phyloP scores from a whole-genome alignment of 148 eudicot genomes.

The Chenopodium quinoa region DNA sequence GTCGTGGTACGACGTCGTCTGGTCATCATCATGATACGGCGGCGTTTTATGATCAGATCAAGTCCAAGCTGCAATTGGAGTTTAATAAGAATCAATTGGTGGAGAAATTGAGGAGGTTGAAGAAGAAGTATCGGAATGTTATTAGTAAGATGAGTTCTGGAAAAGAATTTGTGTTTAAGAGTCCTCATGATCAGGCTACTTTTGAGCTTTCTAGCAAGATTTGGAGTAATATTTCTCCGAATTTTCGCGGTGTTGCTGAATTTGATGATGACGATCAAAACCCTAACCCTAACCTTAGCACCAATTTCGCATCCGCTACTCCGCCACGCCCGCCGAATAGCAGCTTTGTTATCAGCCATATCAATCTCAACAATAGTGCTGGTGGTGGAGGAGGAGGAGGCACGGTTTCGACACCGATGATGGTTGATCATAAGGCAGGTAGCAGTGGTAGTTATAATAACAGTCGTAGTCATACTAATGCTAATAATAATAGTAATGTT shows the following conservation, averaged over 20 bases:
- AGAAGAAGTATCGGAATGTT: constrained; percentile 83
- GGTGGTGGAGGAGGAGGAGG: background rate
- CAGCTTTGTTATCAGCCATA: constrained; percentile 28
- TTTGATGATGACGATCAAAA: constrained; percentile 58
- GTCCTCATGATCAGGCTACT: constrained; percentile 81
- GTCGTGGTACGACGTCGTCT: constrained; percentile 44
- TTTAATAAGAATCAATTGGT: constrained; percentile 90
- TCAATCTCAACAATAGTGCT: constrained; percentile 33
- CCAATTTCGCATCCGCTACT: background rate
- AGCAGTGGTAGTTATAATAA: background rate
- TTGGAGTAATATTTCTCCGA: constrained; percentile 49
- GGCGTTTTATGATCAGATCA: constrained; percentile 95
- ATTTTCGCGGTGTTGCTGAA: constrained; percentile 22
- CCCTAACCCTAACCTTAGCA: constrained; percentile 33
- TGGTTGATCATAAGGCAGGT: constrained; percentile 25
- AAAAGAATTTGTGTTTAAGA: constrained; percentile 71
- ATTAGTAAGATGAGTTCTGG: constrained; percentile 57
- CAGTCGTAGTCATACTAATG: background rate
- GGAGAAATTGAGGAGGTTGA: constrained; percentile 79
- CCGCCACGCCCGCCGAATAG: constrained; percentile 26
- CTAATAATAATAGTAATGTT: constrained; percentile 9
- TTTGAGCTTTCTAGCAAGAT: constrained; percentile 80
- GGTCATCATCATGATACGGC: constrained; percentile 81
- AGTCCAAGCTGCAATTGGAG: constrained; percentile 68
- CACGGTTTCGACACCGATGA: background rate